phyloP scores from a whole-genome alignment of 2,329 filamentous ascomycete species.

The Grosmannia penicillata region DNA sequence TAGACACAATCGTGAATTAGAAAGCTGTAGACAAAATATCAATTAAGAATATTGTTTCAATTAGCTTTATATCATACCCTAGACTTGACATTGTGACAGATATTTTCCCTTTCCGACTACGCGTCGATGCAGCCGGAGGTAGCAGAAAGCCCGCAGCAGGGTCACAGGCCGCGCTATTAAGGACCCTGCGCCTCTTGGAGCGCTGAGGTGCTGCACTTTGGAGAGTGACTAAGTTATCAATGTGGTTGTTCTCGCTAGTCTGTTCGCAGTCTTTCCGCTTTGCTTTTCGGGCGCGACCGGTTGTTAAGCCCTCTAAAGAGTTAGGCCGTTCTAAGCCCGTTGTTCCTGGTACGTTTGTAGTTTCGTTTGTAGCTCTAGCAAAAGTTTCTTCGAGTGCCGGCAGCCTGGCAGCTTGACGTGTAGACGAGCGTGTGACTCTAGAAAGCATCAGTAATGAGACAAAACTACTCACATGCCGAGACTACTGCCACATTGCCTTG shows the following conservation, averaged over 20 bases:
- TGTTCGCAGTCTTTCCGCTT: constrained; percentile 46
- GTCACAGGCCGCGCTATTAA: constrained; percentile 25
- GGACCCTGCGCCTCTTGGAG: constrained; percentile 52
- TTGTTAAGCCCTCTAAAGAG: too few species aligned
- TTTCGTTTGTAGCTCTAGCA: constrained; percentile 22
- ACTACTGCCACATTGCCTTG: too few species aligned
- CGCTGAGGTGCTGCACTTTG: constrained; percentile 33
- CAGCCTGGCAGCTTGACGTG: constrained; percentile 68
- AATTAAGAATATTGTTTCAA: not conserved
- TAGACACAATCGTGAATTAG: not conserved
- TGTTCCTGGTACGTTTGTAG: too few species aligned
- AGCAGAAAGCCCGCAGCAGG: constrained; percentile 15
- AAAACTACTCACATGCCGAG: too few species aligned
- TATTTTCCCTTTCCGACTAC: constrained; percentile 46
- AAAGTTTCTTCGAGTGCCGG: constrained; percentile 30
- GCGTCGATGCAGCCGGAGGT: constrained; percentile 23
- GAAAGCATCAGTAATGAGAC: constrained; percentile 91
- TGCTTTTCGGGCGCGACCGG: constrained; percentile 62
- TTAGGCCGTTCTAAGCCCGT: too few species aligned
- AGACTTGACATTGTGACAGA: constrained; percentile 56
- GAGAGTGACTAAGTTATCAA: constrained; percentile 4
- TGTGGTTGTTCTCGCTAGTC: constrained; percentile 29
- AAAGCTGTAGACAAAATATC: not conserved
- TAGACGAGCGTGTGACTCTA: constrained; percentile 91
- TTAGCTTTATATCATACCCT: constrained; percentile 32